Evolutionary conservation across 257 asterid genomes (phyloP), one percentile per base, ranked within the genome.

Genomic region (Petrea volubilis): DNA sequence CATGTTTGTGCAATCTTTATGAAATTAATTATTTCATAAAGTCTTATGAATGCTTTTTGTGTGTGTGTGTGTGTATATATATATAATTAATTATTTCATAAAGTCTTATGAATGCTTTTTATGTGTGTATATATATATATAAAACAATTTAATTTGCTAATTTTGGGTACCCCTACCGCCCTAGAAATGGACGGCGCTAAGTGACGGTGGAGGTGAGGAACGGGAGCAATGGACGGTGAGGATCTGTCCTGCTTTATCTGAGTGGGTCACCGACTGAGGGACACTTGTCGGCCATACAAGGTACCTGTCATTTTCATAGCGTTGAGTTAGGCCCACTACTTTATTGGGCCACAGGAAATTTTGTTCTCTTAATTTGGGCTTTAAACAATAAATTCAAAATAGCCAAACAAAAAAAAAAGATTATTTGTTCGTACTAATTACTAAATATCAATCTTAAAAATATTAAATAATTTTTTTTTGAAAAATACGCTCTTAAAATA

Each of bases 201-300:
- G 12, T 61, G 43, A 56, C 78, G 59, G 67, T 68, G 46, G 62
- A 64, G n/a, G 8, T 34, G 53, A 50, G 50, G 15, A n/a, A 21
- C n/a, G n/a, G n/a, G n/a, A 34, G 53, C 20, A 0, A 2, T 40
- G 31, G 62, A 68, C 78, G 68, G 64, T 55, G 53, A 34, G 64
- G 73, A 56, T 74, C 24, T 53, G 7, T 44, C 24, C 5, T 23
- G 68, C 56, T 31, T 25, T 13, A 13, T 24, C 21, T 43, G 51
- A 51, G 40, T 58, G 8, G 38, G 53, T 3, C 46, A 67, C 71
- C 72, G 44, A 44, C 33, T 36, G 17, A 0, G 36, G 62, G 10
- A 79, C 71, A 74, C 75, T 55, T 74, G 75, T 79, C 74, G 13
- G 60, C 33, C 0, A 31, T 29, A 65, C n/a, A 41, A 17, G 55